Evolutionary conservation across 306 rosid genomes (phyloP), one percentile per base, ranked within the genome.

Genomic region (Fragaria vesca): DNA sequence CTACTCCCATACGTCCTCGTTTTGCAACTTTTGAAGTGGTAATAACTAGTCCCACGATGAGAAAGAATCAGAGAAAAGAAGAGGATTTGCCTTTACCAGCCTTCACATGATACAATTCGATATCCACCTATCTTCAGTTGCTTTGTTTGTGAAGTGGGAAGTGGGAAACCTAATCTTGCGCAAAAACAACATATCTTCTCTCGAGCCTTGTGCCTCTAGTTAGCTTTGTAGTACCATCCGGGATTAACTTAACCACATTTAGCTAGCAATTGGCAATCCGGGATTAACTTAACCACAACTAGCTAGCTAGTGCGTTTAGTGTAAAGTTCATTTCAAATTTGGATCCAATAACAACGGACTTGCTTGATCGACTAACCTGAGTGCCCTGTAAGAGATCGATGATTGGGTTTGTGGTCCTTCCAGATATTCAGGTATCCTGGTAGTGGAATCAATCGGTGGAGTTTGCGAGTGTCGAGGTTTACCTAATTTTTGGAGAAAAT

Each of bases 401-500:
- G 4, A 62, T 62, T 15, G 68, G 68, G 50, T 5, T 66, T 34
- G 26, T 34, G 8, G 10, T 32, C 43, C 16, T 66, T 66, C 16
- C 4, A 17, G 26, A 66, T 8, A 17, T 36, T 17, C 58, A 66
- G 28, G 47, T 36, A 36, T n/a, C 18, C 11, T 34, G 7, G 13
- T 8, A 1, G 21, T 36, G 62, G 62, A 55, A 55, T 8, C 62
- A 2, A 55, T 55, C 12, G 28, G 28, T n/a, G 62, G 28, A n/a
- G 30, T n/a, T 12, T 26, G 18, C 12, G 66, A 10, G 66, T 28
- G 66, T 28, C 66, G 15, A 24, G 9, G 2, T 63, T 63, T 15
- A 63, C 42, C 69, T 32, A 63, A 63, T 32, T 63, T 63, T 32
- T 63, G 69, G 69, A 63, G 21, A 63, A 63, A 32, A 15, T 63